Evolutionary conservation across 306 rosid species (phyloP).

Genomic region (Medicago lupulina): DNA sequence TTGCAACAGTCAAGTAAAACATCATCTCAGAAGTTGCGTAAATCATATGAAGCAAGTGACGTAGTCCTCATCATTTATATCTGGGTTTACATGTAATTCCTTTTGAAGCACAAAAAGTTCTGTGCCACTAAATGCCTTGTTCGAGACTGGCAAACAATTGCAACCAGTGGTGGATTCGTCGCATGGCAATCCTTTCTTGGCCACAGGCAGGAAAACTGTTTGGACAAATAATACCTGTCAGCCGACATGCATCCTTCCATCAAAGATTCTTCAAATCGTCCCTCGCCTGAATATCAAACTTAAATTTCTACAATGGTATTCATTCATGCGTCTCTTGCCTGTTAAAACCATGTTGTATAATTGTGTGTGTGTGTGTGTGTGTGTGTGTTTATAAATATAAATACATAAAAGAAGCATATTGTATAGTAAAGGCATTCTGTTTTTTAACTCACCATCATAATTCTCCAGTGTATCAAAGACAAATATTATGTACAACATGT

Average conservation of each 20-base stretch:
- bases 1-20: conserved; percentile 1
- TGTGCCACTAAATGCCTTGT: neutral
- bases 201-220: neutral
- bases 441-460: too few species aligned
- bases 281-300: neutral
- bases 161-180: neutral
- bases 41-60: neutral
- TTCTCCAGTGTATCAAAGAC: too few species aligned
- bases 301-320: neutral
- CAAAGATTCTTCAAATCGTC: neutral
- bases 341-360: neutral
- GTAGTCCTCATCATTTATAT: neutral
- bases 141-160: neutral
- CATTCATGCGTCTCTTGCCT: neutral
- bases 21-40: neutral
- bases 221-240: neutral
- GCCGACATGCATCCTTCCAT: neutral
- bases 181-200: neutral
- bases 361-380: neutral
- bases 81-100: neutral
- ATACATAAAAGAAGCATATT: neutral
- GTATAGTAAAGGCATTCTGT: neutral
- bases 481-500: neutral
- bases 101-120: neutral
- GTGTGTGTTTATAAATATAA: neutral